A percentile compares a stretch with the other conserved stretches of the same genome.
Conservation (phyloP, 1,284 basidiomycete genomes). For the Microbotryomycetes sp. region DNA sequence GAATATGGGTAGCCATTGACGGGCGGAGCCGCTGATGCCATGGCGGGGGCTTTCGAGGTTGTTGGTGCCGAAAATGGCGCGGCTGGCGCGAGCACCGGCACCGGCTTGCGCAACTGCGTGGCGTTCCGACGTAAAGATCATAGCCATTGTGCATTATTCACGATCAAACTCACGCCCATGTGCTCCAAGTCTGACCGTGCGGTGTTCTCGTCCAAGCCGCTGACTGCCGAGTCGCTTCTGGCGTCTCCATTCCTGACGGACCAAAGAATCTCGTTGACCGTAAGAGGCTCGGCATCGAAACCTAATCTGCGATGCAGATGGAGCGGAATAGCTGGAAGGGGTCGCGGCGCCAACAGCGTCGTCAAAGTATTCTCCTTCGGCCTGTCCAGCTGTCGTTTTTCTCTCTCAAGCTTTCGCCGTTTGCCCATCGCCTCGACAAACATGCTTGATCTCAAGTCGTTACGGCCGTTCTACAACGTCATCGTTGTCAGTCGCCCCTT, state of each 20-base stretch:
- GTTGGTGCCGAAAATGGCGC: too few species aligned
- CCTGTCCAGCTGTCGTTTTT: constrained; percentile 63
- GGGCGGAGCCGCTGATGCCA: neutral
- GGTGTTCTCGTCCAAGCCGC: constrained; percentile 30
- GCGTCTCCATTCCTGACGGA: constrained; percentile 27
- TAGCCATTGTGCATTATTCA: too few species aligned
- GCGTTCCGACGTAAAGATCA: too few species aligned
- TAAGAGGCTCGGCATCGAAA: constrained; percentile 28
- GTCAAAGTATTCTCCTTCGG: constrained; percentile 50
- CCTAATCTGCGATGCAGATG: constrained; percentile 27
- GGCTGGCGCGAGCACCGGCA: too few species aligned
- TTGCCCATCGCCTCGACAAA: constrained; percentile 75
- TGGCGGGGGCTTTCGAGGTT: too few species aligned
- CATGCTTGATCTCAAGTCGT: constrained; percentile 71
- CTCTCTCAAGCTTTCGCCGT: constrained; percentile 67
- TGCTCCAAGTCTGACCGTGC: constrained; percentile 30
- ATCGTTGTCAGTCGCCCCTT: constrained; percentile 59
- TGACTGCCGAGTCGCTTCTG: constrained; percentile 15
- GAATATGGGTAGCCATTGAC: neutral
- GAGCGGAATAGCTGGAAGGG: constrained; percentile 26
- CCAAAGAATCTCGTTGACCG: constrained; percentile 32
- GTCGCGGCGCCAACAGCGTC: constrained; percentile 22
- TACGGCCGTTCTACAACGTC: constrained; percentile 56
- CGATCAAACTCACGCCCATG: constrained; percentile 33
- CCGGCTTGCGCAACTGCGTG: too few species aligned